Percentiles rank a stretch among this genome's conserved stretches.
Evolutionary conservation across 2,329 filamentous ascomycete species (phyloP).

Genomic region (Zasmidium cellare): DNA sequence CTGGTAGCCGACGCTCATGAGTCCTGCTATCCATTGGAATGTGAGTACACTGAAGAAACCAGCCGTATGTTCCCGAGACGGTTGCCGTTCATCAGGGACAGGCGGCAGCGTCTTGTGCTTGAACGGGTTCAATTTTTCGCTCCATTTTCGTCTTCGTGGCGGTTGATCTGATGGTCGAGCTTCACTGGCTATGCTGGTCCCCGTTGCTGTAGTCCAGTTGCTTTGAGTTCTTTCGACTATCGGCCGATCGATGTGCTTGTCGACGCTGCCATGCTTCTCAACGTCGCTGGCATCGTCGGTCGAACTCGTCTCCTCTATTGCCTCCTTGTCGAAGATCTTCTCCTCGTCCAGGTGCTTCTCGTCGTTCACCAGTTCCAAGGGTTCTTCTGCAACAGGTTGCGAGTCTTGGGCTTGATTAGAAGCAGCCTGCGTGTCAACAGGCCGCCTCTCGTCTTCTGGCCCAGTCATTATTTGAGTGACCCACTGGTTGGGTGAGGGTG

Average conservation of each 20-base stretch:
- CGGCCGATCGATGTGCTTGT: constrained; percentile 2
- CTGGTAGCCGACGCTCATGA: constrained; percentile 86
- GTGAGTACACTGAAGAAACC: constrained; percentile 72
- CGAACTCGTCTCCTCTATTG: constrained; percentile 25
- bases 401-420: constrained; percentile 31
- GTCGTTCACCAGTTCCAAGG: constrained; percentile 36
- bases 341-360: constrained; percentile 38
- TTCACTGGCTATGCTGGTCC: constrained; percentile 31
- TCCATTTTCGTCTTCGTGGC: constrained; percentile 59
- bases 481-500: neutral
- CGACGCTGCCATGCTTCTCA: constrained; percentile 17
- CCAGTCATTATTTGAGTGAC: constrained; percentile 16
- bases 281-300: constrained; percentile 23
- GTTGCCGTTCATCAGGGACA: constrained; percentile 53
- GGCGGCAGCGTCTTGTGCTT: constrained; percentile 55
- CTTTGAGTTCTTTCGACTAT: constrained; percentile 29
- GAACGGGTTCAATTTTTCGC: constrained; percentile 54
- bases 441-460: constrained; percentile 18
- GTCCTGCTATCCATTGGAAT: constrained; percentile 86
- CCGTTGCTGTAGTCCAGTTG: constrained; percentile 35
- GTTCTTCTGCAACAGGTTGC: constrained; percentile 43
- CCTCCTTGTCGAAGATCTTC: constrained; percentile 33
- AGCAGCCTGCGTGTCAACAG: constrained; percentile 14
- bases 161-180: constrained; percentile 20
- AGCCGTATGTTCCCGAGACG: constrained; percentile 71